phyloP scores from a whole-genome alignment of 2,329 filamentous ascomycete species.

The Colletotrichum tabaci region DNA sequence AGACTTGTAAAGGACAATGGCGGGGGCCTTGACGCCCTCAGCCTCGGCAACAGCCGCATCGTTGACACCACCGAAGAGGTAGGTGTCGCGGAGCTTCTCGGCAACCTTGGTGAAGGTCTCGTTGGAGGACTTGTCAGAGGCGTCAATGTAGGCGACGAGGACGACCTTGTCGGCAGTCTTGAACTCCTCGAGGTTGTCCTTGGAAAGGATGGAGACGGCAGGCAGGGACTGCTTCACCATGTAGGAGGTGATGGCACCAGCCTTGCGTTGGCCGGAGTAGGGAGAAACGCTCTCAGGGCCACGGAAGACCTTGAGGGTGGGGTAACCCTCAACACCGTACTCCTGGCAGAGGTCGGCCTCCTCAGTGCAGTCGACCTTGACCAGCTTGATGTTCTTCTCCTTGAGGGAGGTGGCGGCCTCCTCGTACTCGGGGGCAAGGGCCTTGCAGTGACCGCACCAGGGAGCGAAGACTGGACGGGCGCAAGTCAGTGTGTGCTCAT shows the following conservation, averaged over 20 bases:
- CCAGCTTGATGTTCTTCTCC: slow-evolving; percentile 88
- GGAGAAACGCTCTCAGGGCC: slow-evolving; percentile 84
- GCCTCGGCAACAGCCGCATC: slow-evolving; percentile 89
- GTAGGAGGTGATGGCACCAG: slow-evolving; percentile 83
- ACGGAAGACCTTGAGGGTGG: slow-evolving; percentile 99
- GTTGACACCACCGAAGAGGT: slow-evolving; percentile 90
- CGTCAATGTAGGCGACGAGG: slow-evolving; percentile 87
- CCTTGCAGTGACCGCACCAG: slow-evolving; percentile 99
- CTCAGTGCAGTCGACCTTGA: slow-evolving; percentile 95
- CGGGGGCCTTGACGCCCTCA: slow-evolving; percentile 89
- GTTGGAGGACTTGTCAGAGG: slow-evolving; percentile 87
- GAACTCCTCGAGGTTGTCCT: slow-evolving; percentile 92
- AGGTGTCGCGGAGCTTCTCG: slow-evolving; percentile 86
- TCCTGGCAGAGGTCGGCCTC: slow-evolving; percentile 92
- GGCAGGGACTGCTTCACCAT: slow-evolving; percentile 99
- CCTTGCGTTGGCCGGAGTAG: slow-evolving; percentile 92
- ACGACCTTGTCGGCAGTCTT: slow-evolving; percentile 99
- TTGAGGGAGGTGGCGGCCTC: slow-evolving; percentile 86
- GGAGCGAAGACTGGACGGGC: slow-evolving; percentile 83
- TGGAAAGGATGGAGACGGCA: slow-evolving; percentile 86
- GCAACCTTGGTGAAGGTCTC: slow-evolving; percentile 84
- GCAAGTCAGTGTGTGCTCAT: slow-evolving; percentile 54
- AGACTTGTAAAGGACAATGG: slow-evolving; percentile 94
- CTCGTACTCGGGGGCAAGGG: slow-evolving; percentile 93
- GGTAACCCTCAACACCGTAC: slow-evolving; percentile 96